These are phyloP conservation scores for Boletellus sp. DNA, from an alignment of 768 basidiomycete genomes.

Conservation along the genomic window DNA sequence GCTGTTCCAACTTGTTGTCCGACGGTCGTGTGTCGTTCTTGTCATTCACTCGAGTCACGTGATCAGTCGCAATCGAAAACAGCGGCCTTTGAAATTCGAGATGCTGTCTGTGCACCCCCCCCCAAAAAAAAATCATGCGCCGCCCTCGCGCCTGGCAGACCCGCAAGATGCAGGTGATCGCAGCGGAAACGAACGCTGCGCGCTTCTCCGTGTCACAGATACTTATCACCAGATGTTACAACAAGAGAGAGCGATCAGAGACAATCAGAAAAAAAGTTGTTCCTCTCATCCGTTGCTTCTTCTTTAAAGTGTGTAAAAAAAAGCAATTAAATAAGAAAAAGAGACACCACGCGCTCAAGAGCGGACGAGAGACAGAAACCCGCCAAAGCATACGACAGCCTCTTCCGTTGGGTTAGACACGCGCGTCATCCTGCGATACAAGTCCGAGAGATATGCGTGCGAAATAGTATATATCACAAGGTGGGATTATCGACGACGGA, in stretches of 20 bases:
- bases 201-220: conserved; percentile 11
- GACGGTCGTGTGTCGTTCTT: too few species aligned
- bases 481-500: background rate
- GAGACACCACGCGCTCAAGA: conserved; percentile 1
- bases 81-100: too few species aligned
- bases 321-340: background rate
- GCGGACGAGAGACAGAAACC: background rate
- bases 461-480: background rate
- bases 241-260: background rate
- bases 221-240: conserved; percentile 6
- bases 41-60: too few species aligned
- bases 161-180: too few species aligned
- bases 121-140: too few species aligned
- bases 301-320: background rate
- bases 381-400: background rate
- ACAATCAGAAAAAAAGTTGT: background rate
- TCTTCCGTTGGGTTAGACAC: background rate
- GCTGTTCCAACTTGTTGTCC: too few species aligned
- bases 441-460: background rate
- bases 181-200: too few species aligned
- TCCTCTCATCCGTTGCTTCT: background rate
- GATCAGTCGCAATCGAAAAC: too few species aligned
- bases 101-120: too few species aligned
- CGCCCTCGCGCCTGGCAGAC: too few species aligned
- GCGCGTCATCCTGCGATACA: conserved; percentile 6